A percentile compares a stretch with the other conserved stretches of the same genome.
Conservation (phyloP, 148 eudicot genomes). For the Rhododendron molle region DNA sequence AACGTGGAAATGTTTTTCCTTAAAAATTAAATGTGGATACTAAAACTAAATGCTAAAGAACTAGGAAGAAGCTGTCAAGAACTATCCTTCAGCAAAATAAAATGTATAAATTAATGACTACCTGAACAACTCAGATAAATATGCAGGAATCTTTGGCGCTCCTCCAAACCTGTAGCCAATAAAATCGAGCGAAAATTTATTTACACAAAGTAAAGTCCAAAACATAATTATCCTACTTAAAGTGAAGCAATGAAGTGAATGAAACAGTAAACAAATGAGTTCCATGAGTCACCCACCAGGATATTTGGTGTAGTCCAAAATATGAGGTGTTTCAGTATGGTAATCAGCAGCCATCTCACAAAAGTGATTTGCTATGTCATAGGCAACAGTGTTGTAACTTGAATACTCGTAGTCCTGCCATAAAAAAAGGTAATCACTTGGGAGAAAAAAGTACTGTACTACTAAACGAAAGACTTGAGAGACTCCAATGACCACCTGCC, state of each 20-base stretch:
- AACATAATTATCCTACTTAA: not conserved
- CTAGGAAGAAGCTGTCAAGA: not conserved
- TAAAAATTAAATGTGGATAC: not conserved
- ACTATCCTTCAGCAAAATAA: not conserved
- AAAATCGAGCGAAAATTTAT: not conserved
- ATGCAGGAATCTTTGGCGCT: constrained; percentile 63
- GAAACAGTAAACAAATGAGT: not conserved
- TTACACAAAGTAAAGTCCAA: not conserved
- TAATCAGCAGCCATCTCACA: constrained; percentile 98
- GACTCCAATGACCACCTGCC: not conserved
- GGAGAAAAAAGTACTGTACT: not conserved
- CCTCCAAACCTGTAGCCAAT: constrained; percentile 53
- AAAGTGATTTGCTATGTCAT: constrained; percentile 90
- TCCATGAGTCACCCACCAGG: constrained; percentile 51
- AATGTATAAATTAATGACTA: constrained; percentile 14
- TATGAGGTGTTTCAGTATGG: constrained; percentile 90
- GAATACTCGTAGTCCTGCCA: constrained; percentile 86
- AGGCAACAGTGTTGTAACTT: constrained; percentile 74
- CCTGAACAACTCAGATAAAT: constrained; percentile 71
- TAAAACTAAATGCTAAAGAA: not conserved
- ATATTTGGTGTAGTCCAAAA: constrained; percentile 72
- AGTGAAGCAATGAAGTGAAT: not conserved
- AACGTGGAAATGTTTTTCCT: not conserved
- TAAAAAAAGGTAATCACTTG: constrained; percentile 2
- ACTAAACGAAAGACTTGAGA: not conserved